A percentile compares a stretch with the other conserved stretches of the same genome.
phyloP scores from a whole-genome alignment of 164 flowering plant genomes.

The Stephania yunnanensis region DNA sequence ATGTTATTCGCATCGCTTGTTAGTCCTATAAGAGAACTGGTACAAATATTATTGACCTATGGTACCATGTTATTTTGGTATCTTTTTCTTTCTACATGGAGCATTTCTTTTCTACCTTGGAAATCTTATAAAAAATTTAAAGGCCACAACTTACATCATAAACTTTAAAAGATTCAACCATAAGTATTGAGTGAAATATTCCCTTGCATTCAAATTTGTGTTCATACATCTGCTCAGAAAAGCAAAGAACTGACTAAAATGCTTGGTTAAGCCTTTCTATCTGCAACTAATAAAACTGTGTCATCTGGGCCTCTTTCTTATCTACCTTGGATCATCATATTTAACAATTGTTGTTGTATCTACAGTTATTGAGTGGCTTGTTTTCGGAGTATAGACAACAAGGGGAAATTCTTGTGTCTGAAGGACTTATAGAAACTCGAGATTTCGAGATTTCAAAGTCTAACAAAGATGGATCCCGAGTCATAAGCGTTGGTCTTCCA shows the following conservation, averaged over 20 bases:
- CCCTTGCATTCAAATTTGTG: too few species aligned
- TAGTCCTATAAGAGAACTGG: not conserved
- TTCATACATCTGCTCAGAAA: not conserved
- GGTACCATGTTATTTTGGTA: not conserved
- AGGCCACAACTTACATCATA: not conserved
- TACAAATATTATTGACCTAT: not conserved
- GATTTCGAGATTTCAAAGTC: slow-evolving; percentile 71
- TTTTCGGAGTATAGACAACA: slow-evolving; percentile 47
- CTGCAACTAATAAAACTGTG: not conserved
- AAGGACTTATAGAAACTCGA: slow-evolving; percentile 52
- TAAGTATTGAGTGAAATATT: not conserved
- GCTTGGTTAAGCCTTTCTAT: not conserved
- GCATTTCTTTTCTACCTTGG: not conserved
- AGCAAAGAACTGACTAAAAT: not conserved
- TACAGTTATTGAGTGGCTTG: slow-evolving; percentile 56
- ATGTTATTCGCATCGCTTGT: not conserved
- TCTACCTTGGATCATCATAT: not conserved
- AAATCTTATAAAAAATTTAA: not conserved
- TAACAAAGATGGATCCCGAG: slow-evolving; percentile 32
- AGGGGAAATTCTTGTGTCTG: slow-evolving; percentile 49
- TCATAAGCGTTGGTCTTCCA: slow-evolving; percentile 65
- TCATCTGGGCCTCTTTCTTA: not conserved
- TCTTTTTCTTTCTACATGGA: not conserved
- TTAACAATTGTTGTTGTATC: not conserved
- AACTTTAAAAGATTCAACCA: not conserved